Evolutionary conservation across 1,284 basidiomycete genomes (phyloP), one percentile per base, ranked within the genome.

Genomic region (Cutaneotrichosporon mucoides): DNA sequence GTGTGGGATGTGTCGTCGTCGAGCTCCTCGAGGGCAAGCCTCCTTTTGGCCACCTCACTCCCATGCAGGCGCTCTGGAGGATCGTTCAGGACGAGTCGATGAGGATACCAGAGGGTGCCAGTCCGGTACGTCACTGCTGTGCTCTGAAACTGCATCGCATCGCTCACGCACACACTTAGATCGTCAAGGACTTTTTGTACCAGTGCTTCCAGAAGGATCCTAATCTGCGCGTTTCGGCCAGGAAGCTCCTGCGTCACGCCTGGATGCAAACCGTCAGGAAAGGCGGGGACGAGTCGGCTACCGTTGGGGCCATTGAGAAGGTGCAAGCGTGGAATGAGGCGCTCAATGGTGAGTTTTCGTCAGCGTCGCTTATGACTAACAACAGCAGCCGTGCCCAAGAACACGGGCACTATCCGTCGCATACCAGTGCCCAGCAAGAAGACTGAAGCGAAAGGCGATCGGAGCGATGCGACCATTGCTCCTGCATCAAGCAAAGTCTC

Each of bases 311-410:
- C 11, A 91, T 99, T 44, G 82, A 92, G 72, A 88, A 90, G 69
- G 95, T 99, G 16, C 93, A 96, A 77, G 90, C 97, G 76, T 99
- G 94, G 94, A 99, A 99, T 70, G 90, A 97, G 73, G 93, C 93
- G 0, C 79, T 99, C 57, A 93, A 88, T 80, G 93, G 89, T 92
- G 74, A 67, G 33, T 44, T n/a, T 24, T 24, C 24, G 24, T 24
- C 24, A 24, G 24, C 24, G 5, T 5, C 5, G 10, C 5, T 34
- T 9, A 40, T 55, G 34, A 62, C 15, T 40, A 40, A 40, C 38
- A 40, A 8, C 8, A 6, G 4, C 37, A 54, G 52, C 50, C 35
- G 46, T 52, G 11, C 80, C 83, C 11, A 77, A 81, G 40, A 77
- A 65, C 45, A 59, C 68, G 15, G 69, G 68, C 33, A 73, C 71